phyloP scores from a whole-genome alignment of 2,329 filamentous ascomycete genomes.

The Hymenoscyphus infarciens region DNA sequence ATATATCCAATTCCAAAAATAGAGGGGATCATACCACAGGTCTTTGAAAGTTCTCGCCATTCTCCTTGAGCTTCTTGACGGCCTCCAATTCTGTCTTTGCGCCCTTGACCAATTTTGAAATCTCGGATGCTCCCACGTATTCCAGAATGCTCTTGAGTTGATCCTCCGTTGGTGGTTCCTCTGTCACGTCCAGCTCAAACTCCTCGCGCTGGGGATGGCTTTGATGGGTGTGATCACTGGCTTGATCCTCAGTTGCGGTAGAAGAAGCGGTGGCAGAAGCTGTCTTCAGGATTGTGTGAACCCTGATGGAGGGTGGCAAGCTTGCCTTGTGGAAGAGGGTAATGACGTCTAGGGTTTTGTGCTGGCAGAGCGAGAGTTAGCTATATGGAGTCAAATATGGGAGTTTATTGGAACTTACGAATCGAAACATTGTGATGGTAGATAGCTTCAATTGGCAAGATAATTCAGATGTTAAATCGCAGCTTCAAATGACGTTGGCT shows the following conservation, averaged over 20 bases:
- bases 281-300: constrained; percentile 76
- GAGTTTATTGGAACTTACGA: constrained; percentile 27
- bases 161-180: constrained; percentile 73
- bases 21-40: constrained; percentile 63
- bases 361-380: constrained; percentile 42
- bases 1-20: not conserved
- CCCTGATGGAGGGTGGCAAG: constrained; percentile 67
- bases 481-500: not conserved
- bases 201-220: constrained; percentile 52
- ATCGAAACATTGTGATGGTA: constrained; percentile 35
- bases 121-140: constrained; percentile 65
- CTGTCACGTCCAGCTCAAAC: constrained; percentile 85
- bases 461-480: not conserved
- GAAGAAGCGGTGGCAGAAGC: constrained; percentile 65
- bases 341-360: constrained; percentile 82
- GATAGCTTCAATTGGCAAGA: constrained; percentile 5
- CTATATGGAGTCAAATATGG: not conserved
- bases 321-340: constrained; percentile 92
- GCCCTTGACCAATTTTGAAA: constrained; percentile 66
- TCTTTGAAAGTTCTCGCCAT: constrained; percentile 62
- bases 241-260: constrained; percentile 70
- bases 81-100: constrained; percentile 75
- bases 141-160: constrained; percentile 82
- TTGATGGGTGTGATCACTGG: constrained; percentile 61
- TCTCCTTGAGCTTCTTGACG: constrained; percentile 71